Percentiles rank a stretch among this genome's conserved stretches.
phyloP scores from a whole-genome alignment of 2,329 filamentous ascomycete species.

The Colletotrichum sidae region DNA sequence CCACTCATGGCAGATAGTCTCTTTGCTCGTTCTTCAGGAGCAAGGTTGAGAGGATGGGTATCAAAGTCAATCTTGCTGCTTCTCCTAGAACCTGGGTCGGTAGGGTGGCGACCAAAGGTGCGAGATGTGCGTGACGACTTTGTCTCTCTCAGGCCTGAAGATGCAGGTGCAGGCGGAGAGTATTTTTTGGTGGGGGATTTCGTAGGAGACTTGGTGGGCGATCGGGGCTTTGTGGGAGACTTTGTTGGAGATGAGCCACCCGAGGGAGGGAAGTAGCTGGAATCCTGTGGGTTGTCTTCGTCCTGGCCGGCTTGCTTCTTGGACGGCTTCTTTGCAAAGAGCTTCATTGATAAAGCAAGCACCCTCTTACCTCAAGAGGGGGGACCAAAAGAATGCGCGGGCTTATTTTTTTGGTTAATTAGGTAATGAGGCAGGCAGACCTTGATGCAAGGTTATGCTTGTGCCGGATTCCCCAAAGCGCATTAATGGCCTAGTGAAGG shows the following conservation, averaged over 20 bases:
- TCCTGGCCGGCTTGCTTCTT: constrained; percentile 50
- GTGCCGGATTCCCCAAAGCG: constrained; percentile 35
- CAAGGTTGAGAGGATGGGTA: constrained; percentile 89
- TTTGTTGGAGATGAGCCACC: constrained; percentile 48
- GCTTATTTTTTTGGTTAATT: constrained; percentile 41
- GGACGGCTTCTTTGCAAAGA: constrained; percentile 62
- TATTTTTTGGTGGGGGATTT: constrained; percentile 50
- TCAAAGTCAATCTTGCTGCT: constrained; percentile 72
- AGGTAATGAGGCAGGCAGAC: constrained; percentile 41
- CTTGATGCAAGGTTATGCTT: constrained; percentile 40
- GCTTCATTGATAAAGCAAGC: constrained; percentile 58
- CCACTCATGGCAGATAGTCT: constrained; percentile 71
- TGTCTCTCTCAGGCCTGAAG: constrained; percentile 41
- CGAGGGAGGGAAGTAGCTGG: constrained; percentile 43
- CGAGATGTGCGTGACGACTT: constrained; percentile 58
- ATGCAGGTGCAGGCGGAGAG: constrained; percentile 47
- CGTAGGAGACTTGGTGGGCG: constrained; percentile 42
- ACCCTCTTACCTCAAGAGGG: constrained; percentile 24
- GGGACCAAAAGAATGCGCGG: constrained; percentile 35
- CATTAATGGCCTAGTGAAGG: constrained; percentile 38
- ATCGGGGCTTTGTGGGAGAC: constrained; percentile 43
- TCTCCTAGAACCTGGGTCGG: constrained; percentile 58
- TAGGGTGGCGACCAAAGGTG: constrained; percentile 60
- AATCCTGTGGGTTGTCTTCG: constrained; percentile 50
- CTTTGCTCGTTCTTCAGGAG: constrained; percentile 83